These are phyloP conservation scores for Ilyonectria destructans DNA, from an alignment of 2,329 filamentous ascomycete genomes.

Conservation along the genomic window DNA sequence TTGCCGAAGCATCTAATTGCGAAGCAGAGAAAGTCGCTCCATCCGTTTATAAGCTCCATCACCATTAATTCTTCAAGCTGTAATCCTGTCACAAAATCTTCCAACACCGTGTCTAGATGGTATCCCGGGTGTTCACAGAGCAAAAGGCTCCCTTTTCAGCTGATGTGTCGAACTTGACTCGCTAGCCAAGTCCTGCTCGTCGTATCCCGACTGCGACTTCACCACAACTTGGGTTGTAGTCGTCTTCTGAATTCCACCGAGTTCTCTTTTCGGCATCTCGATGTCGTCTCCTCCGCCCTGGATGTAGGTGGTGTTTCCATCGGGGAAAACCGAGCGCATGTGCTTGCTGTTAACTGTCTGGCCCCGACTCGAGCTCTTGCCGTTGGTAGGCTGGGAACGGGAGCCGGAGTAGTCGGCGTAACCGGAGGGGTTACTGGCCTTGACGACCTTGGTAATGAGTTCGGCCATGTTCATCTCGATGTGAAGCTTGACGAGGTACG, in stretches of 20 bases:
- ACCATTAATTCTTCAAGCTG: neutral
- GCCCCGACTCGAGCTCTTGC: conserved; percentile 35
- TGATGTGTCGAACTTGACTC: conserved; percentile 44
- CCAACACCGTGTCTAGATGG: neutral
- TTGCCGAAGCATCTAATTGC: conserved; percentile 4
- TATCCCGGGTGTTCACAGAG: conserved; percentile 30
- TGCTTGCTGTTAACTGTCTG: conserved; percentile 26
- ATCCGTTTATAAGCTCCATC: neutral
- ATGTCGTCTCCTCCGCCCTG: conserved; percentile 45
- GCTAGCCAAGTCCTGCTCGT: conserved; percentile 41
- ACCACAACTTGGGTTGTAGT: conserved; percentile 45
- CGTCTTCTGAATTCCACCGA: conserved; percentile 46
- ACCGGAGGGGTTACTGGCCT: conserved; percentile 43
- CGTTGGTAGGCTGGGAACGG: conserved; percentile 36
- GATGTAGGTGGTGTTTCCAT: conserved; percentile 43
- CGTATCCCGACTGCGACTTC: conserved; percentile 42
- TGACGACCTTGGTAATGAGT: conserved; percentile 61
- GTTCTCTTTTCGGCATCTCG: conserved; percentile 36
- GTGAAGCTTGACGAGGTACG: conserved; percentile 68
- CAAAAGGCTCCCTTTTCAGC: conserved; percentile 42
- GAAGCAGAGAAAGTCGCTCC: conserved; percentile 1
- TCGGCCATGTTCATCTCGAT: conserved; percentile 70
- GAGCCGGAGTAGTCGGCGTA: conserved; percentile 45
- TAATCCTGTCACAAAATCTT: neutral
- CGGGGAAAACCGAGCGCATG: conserved; percentile 42